Conservation (phyloP, 2,329 filamentous ascomycete species). For the Ophiognomonia clavigignenti-juglandacearum region DNA sequence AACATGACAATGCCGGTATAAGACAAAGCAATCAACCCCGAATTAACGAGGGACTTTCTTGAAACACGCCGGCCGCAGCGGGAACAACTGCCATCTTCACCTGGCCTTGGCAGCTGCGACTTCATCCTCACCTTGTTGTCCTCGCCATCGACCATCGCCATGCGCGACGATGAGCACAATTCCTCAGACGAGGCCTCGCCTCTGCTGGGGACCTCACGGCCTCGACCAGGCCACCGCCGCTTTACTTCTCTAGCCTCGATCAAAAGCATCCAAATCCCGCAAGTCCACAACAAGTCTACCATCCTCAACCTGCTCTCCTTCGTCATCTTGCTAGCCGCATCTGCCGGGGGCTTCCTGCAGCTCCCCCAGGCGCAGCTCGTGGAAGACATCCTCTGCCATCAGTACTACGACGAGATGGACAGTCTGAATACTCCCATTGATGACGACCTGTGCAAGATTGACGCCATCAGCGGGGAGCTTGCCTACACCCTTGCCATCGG, state of each 20-base stretch:
- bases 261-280: not conserved
- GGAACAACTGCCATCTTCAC: too few species aligned
- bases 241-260: not conserved
- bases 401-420: conserved; percentile 1
- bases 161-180: not conserved
- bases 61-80: too few species aligned
- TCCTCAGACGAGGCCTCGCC: conserved; percentile 1
- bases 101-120: too few species aligned
- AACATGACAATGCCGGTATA: too few species aligned
- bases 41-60: too few species aligned
- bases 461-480: conserved; percentile 7
- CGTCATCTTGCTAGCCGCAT: conserved; percentile 1
- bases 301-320: conserved; percentile 1
- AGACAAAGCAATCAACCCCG: too few species aligned
- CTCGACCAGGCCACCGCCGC: not conserved
- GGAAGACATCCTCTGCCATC: conserved; percentile 5
- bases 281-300: not conserved
- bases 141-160: not conserved
- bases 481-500: conserved; percentile 2
- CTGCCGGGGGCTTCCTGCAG: not conserved
- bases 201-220: not conserved
- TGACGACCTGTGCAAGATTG: conserved; percentile 11
- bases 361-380: conserved; percentile 1
- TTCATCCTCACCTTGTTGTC: conserved; percentile 62
- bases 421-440: conserved; percentile 4